Percentiles rank a stretch among this genome's conserved stretches.
phyloP scores from a whole-genome alignment of 768 basidiomycete species.

The Psilocybe subaeruginosa region DNA sequence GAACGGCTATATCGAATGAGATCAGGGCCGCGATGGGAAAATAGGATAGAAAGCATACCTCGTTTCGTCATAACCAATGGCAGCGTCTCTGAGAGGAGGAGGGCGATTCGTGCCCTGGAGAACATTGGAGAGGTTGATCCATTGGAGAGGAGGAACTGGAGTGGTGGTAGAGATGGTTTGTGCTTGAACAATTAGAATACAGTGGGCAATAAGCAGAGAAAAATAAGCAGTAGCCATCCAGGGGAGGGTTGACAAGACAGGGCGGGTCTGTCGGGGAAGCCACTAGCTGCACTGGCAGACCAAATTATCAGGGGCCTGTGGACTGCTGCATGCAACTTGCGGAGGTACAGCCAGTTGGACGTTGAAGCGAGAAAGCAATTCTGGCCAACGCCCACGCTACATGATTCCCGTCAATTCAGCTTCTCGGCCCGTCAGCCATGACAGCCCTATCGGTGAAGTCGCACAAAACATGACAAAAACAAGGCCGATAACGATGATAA shows the following conservation, averaged over 20 bases:
- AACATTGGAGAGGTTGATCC: constrained; percentile 70
- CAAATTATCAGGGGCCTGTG: constrained; percentile 5
- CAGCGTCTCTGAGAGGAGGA: constrained; percentile 69
- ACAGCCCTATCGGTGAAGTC: background rate
- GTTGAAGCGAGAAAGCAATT: background rate
- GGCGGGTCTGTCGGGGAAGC: constrained; percentile 1
- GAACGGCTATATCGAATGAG: constrained; percentile 47
- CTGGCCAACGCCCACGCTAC: background rate
- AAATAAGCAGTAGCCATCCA: constrained; percentile 35
- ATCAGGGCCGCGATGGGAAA: constrained; percentile 23
- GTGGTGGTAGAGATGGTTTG: constrained; percentile 56
- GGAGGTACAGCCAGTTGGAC: background rate
- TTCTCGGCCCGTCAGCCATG: constrained; percentile 4
- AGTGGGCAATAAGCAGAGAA: constrained; percentile 28
- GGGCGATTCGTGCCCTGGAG: constrained; percentile 57
- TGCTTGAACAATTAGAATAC: constrained; percentile 32
- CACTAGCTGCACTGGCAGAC: constrained; percentile 1
- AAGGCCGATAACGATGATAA: background rate
- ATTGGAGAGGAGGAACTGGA: constrained; percentile 68
- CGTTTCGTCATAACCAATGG: constrained; percentile 63
- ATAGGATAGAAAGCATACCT: constrained; percentile 30
- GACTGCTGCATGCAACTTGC: constrained; percentile 4
- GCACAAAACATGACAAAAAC: background rate
- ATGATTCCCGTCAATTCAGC: background rate
- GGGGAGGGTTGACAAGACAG: constrained; percentile 1